These are phyloP conservation scores for Aspergillus piperis DNA, from an alignment of 2,329 filamentous ascomycete genomes.

Conservation along the genomic window DNA sequence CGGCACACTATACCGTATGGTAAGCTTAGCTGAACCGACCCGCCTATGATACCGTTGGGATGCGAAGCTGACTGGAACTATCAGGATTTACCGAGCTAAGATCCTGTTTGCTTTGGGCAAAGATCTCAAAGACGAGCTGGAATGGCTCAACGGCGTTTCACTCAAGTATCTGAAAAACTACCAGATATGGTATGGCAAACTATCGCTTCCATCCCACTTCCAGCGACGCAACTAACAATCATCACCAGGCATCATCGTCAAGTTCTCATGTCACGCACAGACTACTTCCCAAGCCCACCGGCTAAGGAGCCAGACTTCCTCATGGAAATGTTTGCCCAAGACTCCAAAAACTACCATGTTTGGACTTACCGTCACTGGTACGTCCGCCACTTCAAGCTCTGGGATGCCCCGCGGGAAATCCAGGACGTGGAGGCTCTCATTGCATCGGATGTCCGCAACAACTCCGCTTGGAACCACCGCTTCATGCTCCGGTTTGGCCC, in stretches of 20 bases:
- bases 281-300: constrained; percentile 57
- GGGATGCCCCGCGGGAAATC: constrained; percentile 63
- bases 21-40: constrained; percentile 26
- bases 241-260: constrained; percentile 58
- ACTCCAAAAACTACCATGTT: constrained; percentile 97
- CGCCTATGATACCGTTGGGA: neutral
- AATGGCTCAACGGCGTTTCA: constrained; percentile 83
- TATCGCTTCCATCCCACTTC: neutral
- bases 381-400: constrained; percentile 64
- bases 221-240: neutral
- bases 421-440: constrained; percentile 71
- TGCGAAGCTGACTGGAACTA: constrained; percentile 13
- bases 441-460: constrained; percentile 82
- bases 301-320: constrained; percentile 74
- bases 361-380: constrained; percentile 90
- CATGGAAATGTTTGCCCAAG: constrained; percentile 74
- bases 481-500: constrained; percentile 87
- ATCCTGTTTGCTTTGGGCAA: constrained; percentile 69
- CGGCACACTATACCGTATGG: constrained; percentile 98
- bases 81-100: constrained; percentile 79
- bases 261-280: constrained; percentile 52
- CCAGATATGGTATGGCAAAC: constrained; percentile 74
- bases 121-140: constrained; percentile 69
- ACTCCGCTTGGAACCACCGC: constrained; percentile 95
- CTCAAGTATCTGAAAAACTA: constrained; percentile 93